phyloP scores from a whole-genome alignment of 805 yeast species.

The Kazachstania bromeliacearum region DNA sequence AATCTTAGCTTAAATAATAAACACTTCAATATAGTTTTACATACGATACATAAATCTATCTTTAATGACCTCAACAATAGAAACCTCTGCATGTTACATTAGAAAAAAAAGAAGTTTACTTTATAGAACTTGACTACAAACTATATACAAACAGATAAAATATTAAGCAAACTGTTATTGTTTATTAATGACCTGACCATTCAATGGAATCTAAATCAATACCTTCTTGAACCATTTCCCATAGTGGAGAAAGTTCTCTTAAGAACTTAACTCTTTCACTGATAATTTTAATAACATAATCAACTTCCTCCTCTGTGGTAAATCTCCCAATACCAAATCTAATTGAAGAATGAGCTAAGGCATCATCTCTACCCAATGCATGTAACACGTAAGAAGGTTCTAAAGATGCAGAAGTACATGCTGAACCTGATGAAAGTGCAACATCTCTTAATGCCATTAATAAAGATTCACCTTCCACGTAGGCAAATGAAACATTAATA shows the following conservation, averaged over 20 bases:
- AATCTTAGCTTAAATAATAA: conserved; percentile 31
- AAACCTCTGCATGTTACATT: no score
- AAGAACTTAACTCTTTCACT: conserved; percentile 82
- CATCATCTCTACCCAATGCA: conserved; percentile 96
- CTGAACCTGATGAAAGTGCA: conserved; percentile 93
- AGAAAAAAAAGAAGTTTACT: no score
- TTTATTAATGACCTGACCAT: conserved; percentile 95
- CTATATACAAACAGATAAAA: no score
- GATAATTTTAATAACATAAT: conserved; percentile 84
- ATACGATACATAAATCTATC: no score
- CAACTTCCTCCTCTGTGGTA: conserved; percentile 93
- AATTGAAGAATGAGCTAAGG: conserved; percentile 95
- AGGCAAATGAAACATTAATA: conserved; percentile 93
- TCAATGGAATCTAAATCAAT: conserved; percentile 88
- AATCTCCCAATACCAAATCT: conserved; percentile 96
- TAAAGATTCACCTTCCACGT: conserved; percentile 94
- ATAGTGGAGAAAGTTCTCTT: conserved; percentile 86
- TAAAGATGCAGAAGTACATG: conserved; percentile 96
- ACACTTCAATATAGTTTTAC: not conserved
- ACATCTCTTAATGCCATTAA: conserved; percentile 96
- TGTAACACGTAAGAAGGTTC: conserved; percentile 96
- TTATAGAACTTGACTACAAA: no score
- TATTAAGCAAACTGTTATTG: not conserved
- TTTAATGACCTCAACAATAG: no score
- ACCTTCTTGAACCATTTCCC: conserved; percentile 99